These are phyloP conservation scores for Hygrophoropsis aurantiaca DNA, from an alignment of 768 basidiomycete genomes.

Conservation along the genomic window DNA sequence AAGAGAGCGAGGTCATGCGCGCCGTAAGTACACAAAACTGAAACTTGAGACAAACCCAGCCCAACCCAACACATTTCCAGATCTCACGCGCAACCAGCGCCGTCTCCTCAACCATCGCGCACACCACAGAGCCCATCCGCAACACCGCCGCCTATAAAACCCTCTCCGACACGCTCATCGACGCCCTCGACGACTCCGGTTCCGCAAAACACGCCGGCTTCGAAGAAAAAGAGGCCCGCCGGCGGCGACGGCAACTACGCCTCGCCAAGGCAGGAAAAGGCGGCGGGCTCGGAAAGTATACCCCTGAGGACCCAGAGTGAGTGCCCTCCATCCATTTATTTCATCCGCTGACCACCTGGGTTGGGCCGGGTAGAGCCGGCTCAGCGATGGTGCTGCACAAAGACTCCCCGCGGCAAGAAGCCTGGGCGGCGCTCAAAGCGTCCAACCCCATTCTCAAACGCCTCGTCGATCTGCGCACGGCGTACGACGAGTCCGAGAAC, in stretches of 20 bases:
- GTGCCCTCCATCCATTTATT: conserved; percentile 25
- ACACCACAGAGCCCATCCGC: conserved; percentile 94
- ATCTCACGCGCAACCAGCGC: conserved; percentile 85
- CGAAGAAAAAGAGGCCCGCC: conserved; percentile 89
- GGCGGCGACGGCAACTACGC: conserved; percentile 75
- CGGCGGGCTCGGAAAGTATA: conserved; percentile 55
- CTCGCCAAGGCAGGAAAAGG: conserved; percentile 82
- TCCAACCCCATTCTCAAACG: conserved; percentile 74
- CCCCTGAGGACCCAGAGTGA: conserved; percentile 80
- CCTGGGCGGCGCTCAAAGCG: conserved; percentile 78
- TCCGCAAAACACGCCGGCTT: conserved; percentile 95
- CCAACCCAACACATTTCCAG: conserved; percentile 34
- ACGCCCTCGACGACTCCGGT: conserved; percentile 92
- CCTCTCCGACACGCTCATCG: conserved; percentile 83
- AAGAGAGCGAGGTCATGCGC: conserved; percentile 91
- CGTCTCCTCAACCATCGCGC: conserved; percentile 80
- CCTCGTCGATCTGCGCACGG: conserved; percentile 56
- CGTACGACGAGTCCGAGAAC: conserved; percentile 92
- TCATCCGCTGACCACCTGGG: neutral
- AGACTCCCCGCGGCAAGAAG: conserved; percentile 74
- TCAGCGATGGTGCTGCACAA: conserved; percentile 82
- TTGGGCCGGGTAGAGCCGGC: conserved; percentile 66
- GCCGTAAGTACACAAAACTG: conserved; percentile 50
- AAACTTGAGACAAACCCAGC: too few relatives aligned
- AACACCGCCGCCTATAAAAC: conserved; percentile 95